A percentile compares a stretch with the other conserved stretches of the same genome.
Conservation (phyloP, 345 rosid genomes). For the Acer negundo region DNA sequence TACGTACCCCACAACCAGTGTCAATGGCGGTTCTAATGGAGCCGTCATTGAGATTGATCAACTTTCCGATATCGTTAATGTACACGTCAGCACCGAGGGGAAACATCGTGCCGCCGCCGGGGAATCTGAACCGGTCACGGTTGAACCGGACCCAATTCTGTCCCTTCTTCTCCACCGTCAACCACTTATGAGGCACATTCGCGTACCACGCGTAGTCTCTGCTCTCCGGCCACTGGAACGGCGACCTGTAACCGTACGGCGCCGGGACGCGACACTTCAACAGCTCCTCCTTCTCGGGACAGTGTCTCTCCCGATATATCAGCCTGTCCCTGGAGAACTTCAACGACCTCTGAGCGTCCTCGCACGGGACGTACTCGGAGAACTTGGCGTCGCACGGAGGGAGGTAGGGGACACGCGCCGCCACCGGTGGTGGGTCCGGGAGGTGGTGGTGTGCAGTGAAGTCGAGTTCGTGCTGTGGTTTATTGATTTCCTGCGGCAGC, state of each 20-base stretch:
- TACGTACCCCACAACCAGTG: slow-evolving; percentile 97
- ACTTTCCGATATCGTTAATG: slow-evolving; percentile 70
- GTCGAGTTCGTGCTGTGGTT: slow-evolving; percentile 34
- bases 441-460: slow-evolving; percentile 61
- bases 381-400: slow-evolving; percentile 55
- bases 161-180: slow-evolving; percentile 80
- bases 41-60: slow-evolving; percentile 83
- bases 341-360: slow-evolving; percentile 61
- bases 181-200: slow-evolving; percentile 85
- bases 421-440: slow-evolving; percentile 40
- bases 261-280: slow-evolving; percentile 76
- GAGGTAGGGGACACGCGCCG: slow-evolving; percentile 43
- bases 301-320: slow-evolving; percentile 82
- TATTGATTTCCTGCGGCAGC: slow-evolving; percentile 7
- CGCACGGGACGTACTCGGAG: slow-evolving; percentile 80
- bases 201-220: slow-evolving; percentile 85
- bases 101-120: slow-evolving; percentile 99
- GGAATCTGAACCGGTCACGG: slow-evolving; percentile 73
- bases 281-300: slow-evolving; percentile 52
- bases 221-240: slow-evolving; percentile 89
- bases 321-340: slow-evolving; percentile 52
- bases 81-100: slow-evolving; percentile 87
- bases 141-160: slow-evolving; percentile 87
- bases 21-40: slow-evolving; percentile 88
- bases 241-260: slow-evolving; percentile 71